Evolutionary conservation across 352 stramenopile species (phyloP).

Genomic region (Phytophthora kernoviae): DNA sequence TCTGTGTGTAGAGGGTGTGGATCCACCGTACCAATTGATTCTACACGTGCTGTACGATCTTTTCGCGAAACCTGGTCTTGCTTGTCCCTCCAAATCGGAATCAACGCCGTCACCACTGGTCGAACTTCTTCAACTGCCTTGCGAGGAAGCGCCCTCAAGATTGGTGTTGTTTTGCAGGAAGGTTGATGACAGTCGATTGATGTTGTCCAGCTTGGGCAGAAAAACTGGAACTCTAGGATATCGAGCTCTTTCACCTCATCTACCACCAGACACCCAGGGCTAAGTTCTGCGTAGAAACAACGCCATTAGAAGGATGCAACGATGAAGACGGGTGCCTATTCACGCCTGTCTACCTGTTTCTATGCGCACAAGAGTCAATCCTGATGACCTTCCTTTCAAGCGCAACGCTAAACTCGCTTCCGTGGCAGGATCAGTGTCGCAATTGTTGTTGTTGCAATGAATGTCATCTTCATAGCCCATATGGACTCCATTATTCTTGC

Average conservation of each 20-base stretch:
- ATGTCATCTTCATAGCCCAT: constrained; percentile 6
- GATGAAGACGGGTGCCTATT: not conserved
- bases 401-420: constrained; percentile 13
- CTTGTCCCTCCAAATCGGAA: constrained; percentile 7
- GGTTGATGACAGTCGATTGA: constrained; percentile 4
- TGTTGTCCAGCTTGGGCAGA: constrained; percentile 6
- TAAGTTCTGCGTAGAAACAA: constrained; percentile 15
- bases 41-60: not conserved
- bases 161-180: constrained; percentile 1
- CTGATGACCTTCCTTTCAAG: constrained; percentile 6
- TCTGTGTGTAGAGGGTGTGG: not conserved
- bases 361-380: constrained; percentile 27
- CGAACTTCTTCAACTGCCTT: constrained; percentile 16
- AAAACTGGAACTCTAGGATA: constrained; percentile 37
- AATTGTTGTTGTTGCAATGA: constrained; percentile 16
- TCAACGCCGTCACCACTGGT: constrained; percentile 14
- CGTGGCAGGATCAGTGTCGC: constrained; percentile 12
- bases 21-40: not conserved
- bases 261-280: constrained; percentile 9
- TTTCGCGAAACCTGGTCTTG: constrained; percentile 3
- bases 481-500: constrained; percentile 12
- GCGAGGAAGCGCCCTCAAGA: not conserved
- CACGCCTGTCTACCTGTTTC: constrained; percentile 15
- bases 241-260: constrained; percentile 35
- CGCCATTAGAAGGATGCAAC: constrained; percentile 1